Base-by-base conservation (phyloP, 768 basidiomycete genomes). In the Panellus pusillus region DNA sequence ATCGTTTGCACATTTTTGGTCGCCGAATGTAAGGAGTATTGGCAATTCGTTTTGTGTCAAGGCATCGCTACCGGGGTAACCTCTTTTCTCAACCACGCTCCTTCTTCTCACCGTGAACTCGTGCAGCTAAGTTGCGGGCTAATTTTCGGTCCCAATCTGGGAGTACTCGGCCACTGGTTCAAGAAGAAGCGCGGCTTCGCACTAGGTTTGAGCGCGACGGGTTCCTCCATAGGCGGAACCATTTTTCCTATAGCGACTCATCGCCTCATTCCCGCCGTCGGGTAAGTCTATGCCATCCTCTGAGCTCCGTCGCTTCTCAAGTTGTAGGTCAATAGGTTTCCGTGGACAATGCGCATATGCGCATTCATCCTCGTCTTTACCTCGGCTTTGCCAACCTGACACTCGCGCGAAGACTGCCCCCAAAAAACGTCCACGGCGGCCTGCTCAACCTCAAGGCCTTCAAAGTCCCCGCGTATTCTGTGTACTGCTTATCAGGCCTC, bases 271-370 rank as follows among this genome's bases (percentile, higher is more conserved):
- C 68, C 73, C 1, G 50, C 67, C 50, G 75, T 87, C 1, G 84
- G 86, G 85, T 82, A 63, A 14, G 77, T 61, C 18, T 41, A 18
- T 18, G n/a, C 24, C 24, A 24, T 6, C 24, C 24, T 3, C 12
- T 7, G 3, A 1, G 12, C 12, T 42, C 18, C 19, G 40, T 50
- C 15, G 28, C 18, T 44, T 24, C 46, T 57, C 29, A 27, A 17
- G 18, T 11, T 12, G 24, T 52, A 8, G 29, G 32, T 9, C 3
- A 27, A 31, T 45, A 87, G 85, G 4, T 89, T 89, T 67, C 74
- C 75, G 43, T 87, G 86, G 86, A 82, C 87, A 0, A 79, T 87
- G 78, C 78, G 86, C 20, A 79, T 84, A 43, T 67, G 87, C 47
- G 85, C 75, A 2, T 83, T 87, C 57, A 79, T 86, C 12, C 57